Base-by-base conservation (phyloP, 192 early-diverging fungal species). In the Fimicolochytrium jonesii region DNA sequence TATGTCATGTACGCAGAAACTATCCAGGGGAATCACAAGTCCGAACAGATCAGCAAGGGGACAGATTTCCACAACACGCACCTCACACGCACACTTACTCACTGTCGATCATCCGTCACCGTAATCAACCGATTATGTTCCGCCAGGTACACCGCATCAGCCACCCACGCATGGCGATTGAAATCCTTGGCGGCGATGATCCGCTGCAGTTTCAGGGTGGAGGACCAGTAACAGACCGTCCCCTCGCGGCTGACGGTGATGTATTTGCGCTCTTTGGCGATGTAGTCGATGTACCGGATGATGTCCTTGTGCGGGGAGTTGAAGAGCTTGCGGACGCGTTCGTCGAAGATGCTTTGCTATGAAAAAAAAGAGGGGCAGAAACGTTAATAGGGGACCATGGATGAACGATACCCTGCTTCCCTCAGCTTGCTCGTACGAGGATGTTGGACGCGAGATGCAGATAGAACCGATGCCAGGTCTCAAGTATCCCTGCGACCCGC, bases 181-280 rank as follows among this genome's bases (percentile, higher is more conserved):
- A 76, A 70, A 13, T 85, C 83, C 33, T 72, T 70, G 17, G 76
- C 76, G 55, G 74, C 61, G 23, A 82, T 73, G 6, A 59, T 56
- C 43, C 74, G 69, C 48, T 80, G 77, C 6, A 86, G 74, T 35
- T 79, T 81, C n/a, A 84, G 58, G 33, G 73, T 79, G 35, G 64
- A 61, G 3, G 75, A 51, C 76, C 83, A 86, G 7, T 85, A 28
- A 43, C 80, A 82, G 1, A 82, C 68, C 6, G 70, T 68, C 17
- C 84, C 84, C 59, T 86, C 84, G 22, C 80, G 77, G 55, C 76
- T 76, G 26, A 86, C 67, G 39, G 63, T 78, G 26, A 86, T 58
- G 48, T 86, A 86, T 59, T 86, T 86, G 22, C 84, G 51, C 66
- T 86, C 84, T 46, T 82, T 81, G 6, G 67, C 45, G 44, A 85